Conservation (phyloP, 2,329 filamentous ascomycete genomes). For the Aspergillus novoparasiticus region DNA sequence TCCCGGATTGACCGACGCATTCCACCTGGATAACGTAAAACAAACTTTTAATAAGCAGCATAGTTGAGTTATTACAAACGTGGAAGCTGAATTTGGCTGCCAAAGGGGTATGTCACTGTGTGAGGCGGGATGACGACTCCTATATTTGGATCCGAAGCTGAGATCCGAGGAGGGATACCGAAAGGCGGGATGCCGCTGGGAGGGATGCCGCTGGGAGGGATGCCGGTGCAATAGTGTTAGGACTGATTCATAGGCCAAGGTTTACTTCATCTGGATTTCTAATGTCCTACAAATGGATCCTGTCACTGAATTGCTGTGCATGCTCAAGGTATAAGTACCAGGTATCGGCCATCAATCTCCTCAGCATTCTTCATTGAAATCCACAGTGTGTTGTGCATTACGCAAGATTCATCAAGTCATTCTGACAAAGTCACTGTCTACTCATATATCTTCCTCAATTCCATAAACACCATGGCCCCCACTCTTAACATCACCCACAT, state of each 20-base stretch:
- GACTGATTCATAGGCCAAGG: neutral
- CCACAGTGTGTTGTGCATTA: no score
- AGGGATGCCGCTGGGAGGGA: neutral
- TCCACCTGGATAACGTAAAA: no score
- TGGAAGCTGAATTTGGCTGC: no score
- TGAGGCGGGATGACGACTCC: no score
- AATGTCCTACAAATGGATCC: neutral
- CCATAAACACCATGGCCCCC: neutral
- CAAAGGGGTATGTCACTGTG: no score
- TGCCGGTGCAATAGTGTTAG: neutral
- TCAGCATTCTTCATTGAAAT: neutral
- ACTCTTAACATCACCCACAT: conserved; percentile 48
- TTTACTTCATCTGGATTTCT: neutral
- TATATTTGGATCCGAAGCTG: neutral
- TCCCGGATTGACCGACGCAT: no score
- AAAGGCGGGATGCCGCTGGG: neutral
- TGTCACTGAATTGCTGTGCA: neutral
- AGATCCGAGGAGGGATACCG: neutral
- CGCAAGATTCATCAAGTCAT: no score
- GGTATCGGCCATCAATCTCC: neutral
- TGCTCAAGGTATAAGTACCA: neutral
- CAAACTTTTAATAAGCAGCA: no score
- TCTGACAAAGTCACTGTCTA: neutral
- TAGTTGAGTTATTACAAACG: no score
- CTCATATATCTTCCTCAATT: neutral